These are phyloP conservation scores for Austropuccinia psidii DNA, from an alignment of 1,284 basidiomycete genomes.

Conservation along the genomic window DNA sequence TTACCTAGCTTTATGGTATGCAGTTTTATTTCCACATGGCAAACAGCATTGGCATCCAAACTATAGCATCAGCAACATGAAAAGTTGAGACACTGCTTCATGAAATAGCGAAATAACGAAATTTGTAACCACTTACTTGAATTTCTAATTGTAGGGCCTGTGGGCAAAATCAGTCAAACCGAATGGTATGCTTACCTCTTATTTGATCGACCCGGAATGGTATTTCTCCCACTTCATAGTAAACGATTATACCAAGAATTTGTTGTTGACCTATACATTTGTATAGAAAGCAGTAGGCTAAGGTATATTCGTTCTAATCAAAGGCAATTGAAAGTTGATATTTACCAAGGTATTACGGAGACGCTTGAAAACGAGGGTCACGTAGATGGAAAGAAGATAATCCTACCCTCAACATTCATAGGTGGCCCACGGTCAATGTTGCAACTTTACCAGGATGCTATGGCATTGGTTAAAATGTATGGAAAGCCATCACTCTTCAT, in stretches of 20 bases:
- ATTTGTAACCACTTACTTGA: too few species aligned
- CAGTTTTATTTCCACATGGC: not conserved
- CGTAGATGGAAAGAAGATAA: not conserved
- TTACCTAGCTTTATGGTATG: not conserved
- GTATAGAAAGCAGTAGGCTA: slow-evolving; percentile 44
- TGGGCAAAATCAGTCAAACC: not conserved
- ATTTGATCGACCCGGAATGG: not conserved
- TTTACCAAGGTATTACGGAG: not conserved
- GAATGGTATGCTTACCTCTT: not conserved
- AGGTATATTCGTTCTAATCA: slow-evolving; percentile 48
- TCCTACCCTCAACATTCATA: not conserved
- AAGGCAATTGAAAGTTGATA: not conserved
- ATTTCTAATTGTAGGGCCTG: too few species aligned
- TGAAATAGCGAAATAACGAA: not conserved
- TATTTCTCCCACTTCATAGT: not conserved
- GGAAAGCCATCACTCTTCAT: not conserved
- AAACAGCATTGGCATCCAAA: not conserved
- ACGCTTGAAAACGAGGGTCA: not conserved
- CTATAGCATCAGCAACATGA: too few species aligned
- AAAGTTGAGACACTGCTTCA: too few species aligned
- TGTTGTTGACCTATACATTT: slow-evolving; percentile 48
- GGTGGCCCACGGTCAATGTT: not conserved
- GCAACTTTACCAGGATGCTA: slow-evolving; percentile 5
- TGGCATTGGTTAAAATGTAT: not conserved
- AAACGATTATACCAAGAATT: slow-evolving; percentile 50